Conservation (phyloP, 768 basidiomycete species). For the Panaeolus cyanescens region DNA sequence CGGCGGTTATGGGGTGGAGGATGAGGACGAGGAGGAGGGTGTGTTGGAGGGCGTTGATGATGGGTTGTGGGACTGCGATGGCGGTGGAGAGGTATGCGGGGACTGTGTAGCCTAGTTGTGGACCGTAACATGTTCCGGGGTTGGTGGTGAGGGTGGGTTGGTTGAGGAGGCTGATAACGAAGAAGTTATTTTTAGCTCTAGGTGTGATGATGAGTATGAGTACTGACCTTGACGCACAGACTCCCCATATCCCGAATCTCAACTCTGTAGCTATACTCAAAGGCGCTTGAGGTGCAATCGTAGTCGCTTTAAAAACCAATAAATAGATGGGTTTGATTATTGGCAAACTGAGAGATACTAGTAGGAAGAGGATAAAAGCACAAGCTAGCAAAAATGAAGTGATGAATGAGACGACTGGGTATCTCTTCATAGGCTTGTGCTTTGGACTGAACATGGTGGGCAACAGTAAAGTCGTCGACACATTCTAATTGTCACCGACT, state of each 20-base stretch:
- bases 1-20: constrained; percentile 69
- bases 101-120: constrained; percentile 70
- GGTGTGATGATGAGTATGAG: too few species aligned
- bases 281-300: constrained; percentile 27
- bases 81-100: constrained; percentile 43
- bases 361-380: constrained; percentile 73
- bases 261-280: constrained; percentile 61
- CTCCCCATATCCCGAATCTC: constrained; percentile 83
- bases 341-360: constrained; percentile 75
- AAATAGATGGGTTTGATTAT: constrained; percentile 74
- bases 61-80: constrained; percentile 43
- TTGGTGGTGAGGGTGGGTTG: constrained; percentile 39
- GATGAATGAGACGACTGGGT: constrained; percentile 47
- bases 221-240: constrained; percentile 62
- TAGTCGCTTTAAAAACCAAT: constrained; percentile 44
- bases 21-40: constrained; percentile 57
- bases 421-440: constrained; percentile 44
- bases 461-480: too few species aligned
- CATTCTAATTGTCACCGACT: too few species aligned
- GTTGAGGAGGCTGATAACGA: constrained; percentile 22
- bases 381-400: constrained; percentile 52
- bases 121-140: constrained; percentile 56
- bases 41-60: constrained; percentile 50
- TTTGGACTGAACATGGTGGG: constrained; percentile 12
- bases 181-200: constrained; percentile 20